Percentiles rank a stretch among this genome's conserved stretches.
Evolutionary conservation across 2,329 filamentous ascomycete genomes (phyloP).

Genomic region (Alternaria brassicicola): DNA sequence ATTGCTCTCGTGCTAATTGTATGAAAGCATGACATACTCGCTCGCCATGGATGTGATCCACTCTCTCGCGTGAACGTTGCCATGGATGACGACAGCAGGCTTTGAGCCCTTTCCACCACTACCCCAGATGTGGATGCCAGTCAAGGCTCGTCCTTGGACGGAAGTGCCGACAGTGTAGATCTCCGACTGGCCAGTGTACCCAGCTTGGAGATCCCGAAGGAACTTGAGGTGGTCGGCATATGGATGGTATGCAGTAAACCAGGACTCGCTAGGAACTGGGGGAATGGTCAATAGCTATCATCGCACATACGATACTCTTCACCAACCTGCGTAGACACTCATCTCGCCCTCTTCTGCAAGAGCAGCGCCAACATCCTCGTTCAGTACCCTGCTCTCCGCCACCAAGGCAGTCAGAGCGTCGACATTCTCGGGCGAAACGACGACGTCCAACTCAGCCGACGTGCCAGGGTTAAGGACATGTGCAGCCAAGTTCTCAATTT

Average conservation of each 20-base stretch:
- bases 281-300: constrained; percentile 1
- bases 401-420: constrained; percentile 38
- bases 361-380: constrained; percentile 44
- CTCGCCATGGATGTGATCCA: constrained; percentile 46
- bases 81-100: constrained; percentile 44
- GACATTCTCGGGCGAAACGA: constrained; percentile 44
- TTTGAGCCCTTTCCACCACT: constrained; percentile 45
- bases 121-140: constrained; percentile 49
- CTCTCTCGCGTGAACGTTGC: constrained; percentile 46
- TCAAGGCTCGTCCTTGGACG: constrained; percentile 40
- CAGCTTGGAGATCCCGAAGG: constrained; percentile 41
- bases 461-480: constrained; percentile 44
- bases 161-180: constrained; percentile 43
- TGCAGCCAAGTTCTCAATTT: constrained; percentile 41
- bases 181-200: constrained; percentile 42
- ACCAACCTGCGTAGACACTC: constrained; percentile 35
- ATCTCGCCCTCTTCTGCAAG: constrained; percentile 41
- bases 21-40: constrained; percentile 13
- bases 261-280: constrained; percentile 41
- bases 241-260: constrained; percentile 47
- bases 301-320: not conserved
- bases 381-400: constrained; percentile 36
- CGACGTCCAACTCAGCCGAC: constrained; percentile 38
- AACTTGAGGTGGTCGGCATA: constrained; percentile 46
- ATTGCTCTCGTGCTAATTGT: not conserved